Evolutionary conservation across 169 alveolate genomes (phyloP).

Genomic region (Babesia caballi): DNA sequence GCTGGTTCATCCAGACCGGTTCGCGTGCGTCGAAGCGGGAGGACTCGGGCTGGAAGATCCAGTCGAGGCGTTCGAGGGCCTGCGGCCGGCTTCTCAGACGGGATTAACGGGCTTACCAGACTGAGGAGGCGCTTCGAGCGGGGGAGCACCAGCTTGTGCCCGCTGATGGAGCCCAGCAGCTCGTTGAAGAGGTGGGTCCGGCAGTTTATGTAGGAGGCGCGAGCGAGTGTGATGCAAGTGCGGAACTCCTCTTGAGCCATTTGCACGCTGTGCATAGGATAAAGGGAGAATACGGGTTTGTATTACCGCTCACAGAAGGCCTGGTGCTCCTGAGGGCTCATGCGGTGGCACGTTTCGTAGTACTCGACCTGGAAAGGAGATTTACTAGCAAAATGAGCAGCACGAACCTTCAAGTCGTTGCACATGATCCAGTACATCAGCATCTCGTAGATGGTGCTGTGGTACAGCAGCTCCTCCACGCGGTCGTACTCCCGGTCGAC

Average conservation of each 20-base stretch:
- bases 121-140: constrained; percentile 18
- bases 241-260: constrained; percentile 52
- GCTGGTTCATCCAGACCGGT: constrained; percentile 53
- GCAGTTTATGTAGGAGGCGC: constrained; percentile 60
- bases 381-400: no score
- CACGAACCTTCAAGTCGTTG: constrained; percentile 57
- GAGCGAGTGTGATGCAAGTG: constrained; percentile 33
- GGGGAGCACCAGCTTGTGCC: not conserved
- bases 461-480: constrained; percentile 33
- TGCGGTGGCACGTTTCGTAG: constrained; percentile 46
- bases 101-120: not conserved
- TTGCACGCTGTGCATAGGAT: constrained; percentile 25
- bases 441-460: constrained; percentile 42
- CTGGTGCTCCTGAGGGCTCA: constrained; percentile 38
- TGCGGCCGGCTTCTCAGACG: not conserved
- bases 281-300: not conserved
- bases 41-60: constrained; percentile 65
- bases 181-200: constrained; percentile 61
- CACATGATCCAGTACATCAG: constrained; percentile 59
- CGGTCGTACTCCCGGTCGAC: constrained; percentile 38
- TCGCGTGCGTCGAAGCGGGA: constrained; percentile 12
- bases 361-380: constrained; percentile 53
- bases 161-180: constrained; percentile 30
- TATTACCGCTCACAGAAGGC: constrained; percentile 36
- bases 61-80: constrained; percentile 50